A percentile compares a stretch with the other conserved stretches of the same genome.
These are phyloP conservation scores for Wallacemonas collosoma DNA, from an alignment of 208 protist species.

Conservation along the genomic window DNA sequence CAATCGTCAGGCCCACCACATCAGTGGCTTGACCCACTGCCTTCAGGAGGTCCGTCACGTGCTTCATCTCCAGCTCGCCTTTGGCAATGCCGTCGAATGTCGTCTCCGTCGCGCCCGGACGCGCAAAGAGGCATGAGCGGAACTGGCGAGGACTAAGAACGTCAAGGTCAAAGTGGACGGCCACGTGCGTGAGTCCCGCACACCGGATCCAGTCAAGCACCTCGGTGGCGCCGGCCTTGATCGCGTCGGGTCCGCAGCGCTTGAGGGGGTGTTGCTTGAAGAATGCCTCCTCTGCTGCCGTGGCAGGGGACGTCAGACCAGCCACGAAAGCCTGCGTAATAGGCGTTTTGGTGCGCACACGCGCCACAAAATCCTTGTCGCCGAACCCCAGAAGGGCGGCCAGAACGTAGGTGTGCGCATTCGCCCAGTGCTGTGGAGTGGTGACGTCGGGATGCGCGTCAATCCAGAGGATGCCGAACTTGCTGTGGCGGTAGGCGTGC, in stretches of 20 bases:
- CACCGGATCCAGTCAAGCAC: slow-evolving; percentile 27
- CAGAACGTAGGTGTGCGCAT: slow-evolving; percentile 36
- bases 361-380: slow-evolving; percentile 17
- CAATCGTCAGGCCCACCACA: slow-evolving; percentile 37
- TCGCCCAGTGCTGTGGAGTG: slow-evolving; percentile 21
- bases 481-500: slow-evolving; percentile 19
- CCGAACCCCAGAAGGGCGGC: slow-evolving; percentile 20
- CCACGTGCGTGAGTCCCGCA: slow-evolving; percentile 36
- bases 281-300: slow-evolving; percentile 21
- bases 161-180: slow-evolving; percentile 39
- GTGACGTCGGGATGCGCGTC: slow-evolving; percentile 41
- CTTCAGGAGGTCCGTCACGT: slow-evolving; percentile 20
- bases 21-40: slow-evolving; percentile 17
- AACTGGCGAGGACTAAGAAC: slow-evolving; percentile 28
- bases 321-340: slow-evolving; percentile 24
- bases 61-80: slow-evolving; percentile 22
- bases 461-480: slow-evolving; percentile 40
- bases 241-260: slow-evolving; percentile 14
- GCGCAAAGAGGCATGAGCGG: slow-evolving; percentile 23
- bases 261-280: slow-evolving; percentile 20
- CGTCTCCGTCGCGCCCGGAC: slow-evolving; percentile 14
- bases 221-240: slow-evolving; percentile 1
- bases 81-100: slow-evolving; percentile 24
- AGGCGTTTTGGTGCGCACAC: slow-evolving; percentile 18
- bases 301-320: slow-evolving; percentile 22